Evolutionary conservation across 1,139 yeast genomes (phyloP), one percentile per base, ranked within the genome.

Genomic region (Sugiyamaella novakii): DNA sequence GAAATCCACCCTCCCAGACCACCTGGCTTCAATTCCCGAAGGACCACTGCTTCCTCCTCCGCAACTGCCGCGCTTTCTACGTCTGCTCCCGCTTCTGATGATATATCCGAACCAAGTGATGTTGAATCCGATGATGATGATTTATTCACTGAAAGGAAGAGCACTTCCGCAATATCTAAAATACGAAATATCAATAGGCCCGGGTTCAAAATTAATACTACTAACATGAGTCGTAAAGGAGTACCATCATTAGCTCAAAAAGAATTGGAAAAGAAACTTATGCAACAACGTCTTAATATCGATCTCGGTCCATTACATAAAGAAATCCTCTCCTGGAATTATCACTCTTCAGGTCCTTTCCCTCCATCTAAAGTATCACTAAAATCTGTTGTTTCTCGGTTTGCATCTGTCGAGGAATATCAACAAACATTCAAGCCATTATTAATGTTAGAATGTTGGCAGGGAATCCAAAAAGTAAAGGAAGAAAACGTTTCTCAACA

Each of bases 371-470:
- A 12, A 7, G 21, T 11, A 2, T 12, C 21, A 12, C 41, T 47
- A 5, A 45, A 42, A 27, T 31, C 39, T 10, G 43, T 43, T 6
- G 22, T 15, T 3, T 33, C 49, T 8, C 21, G 41, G n/a, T 92
- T 87, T 62, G 55, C 60, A 0, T 73, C 79, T 49, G 81, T 83
- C 1, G 73, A 71, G 12, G 88, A 85, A 4, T 94, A 94, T 62
- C 77, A 77, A 43, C 71, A 73, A 30, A 74, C 79, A 0, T 84
- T 87, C 62, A 88, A 83, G 58, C 98, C 98, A 0, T 72, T 94
- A 41, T 70, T 94, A 41, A 72, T 91, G 69, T 70, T 91, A 40
- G 98, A 94, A 70, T 87, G 96, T 56, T 94, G 98, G 98, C 96
- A 91, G 62, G 87, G 89, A 0, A 79, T 94, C 29, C 84, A 81